These are phyloP conservation scores for Aspergillus pseudonomiae DNA, from an alignment of 2,329 filamentous ascomycete species.

Conservation along the genomic window DNA sequence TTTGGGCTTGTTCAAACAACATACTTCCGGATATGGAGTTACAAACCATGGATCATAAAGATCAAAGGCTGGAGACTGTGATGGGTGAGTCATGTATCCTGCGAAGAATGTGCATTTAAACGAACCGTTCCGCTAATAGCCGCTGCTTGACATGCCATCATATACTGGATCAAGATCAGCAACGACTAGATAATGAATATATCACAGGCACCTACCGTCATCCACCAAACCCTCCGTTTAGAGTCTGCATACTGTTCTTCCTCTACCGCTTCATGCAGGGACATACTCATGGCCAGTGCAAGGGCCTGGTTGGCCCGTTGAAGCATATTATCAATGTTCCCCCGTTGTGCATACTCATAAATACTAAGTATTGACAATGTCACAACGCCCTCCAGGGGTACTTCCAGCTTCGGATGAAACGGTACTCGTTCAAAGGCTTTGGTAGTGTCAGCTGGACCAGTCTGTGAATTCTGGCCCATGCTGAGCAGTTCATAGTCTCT, in stretches of 20 bases:
- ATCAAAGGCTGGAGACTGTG: constrained; percentile 19
- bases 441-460: constrained; percentile 15
- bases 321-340: constrained; percentile 33
- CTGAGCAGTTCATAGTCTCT: constrained; percentile 28
- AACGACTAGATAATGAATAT: background rate
- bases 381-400: constrained; percentile 30
- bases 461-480: constrained; percentile 5
- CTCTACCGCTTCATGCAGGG: constrained; percentile 26
- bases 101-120: background rate
- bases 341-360: constrained; percentile 36
- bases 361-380: constrained; percentile 31
- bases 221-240: constrained; percentile 33
- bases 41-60: constrained; percentile 29
- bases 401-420: constrained; percentile 25
- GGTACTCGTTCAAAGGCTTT: constrained; percentile 12
- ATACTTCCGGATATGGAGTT: constrained; percentile 24
- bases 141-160: constrained; percentile 54
- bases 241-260: constrained; percentile 28
- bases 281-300: constrained; percentile 28
- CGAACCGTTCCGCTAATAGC: constrained; percentile 56
- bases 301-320: constrained; percentile 33
- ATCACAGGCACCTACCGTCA: constrained; percentile 23
- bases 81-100: constrained; percentile 7
- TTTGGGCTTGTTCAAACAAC: background rate
- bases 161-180: constrained; percentile 40